These are phyloP conservation scores for Pseudozyma pruni DNA, from an alignment of 1,284 basidiomycete genomes.

Conservation along the genomic window DNA sequence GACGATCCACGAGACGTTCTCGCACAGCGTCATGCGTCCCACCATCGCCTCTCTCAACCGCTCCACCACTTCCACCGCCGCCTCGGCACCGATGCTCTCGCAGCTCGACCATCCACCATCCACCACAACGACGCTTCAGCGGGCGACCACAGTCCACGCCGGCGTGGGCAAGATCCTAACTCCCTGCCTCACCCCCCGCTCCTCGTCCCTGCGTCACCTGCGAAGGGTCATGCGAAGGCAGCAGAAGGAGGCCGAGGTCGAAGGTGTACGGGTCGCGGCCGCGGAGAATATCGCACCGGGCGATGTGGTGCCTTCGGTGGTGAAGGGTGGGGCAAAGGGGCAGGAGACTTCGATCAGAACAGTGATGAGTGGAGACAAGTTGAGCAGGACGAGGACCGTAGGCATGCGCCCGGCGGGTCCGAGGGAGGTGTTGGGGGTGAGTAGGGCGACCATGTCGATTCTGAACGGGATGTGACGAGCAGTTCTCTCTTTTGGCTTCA, in stretches of 20 bases:
- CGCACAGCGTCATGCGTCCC: slow-evolving; percentile 34
- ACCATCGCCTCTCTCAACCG: slow-evolving; percentile 33
- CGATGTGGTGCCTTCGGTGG: slow-evolving; percentile 28
- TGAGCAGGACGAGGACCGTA: background rate
- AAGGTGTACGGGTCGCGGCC: slow-evolving; percentile 20
- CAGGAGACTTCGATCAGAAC: slow-evolving; percentile 23
- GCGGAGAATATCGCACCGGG: slow-evolving; percentile 37
- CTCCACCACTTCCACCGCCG: background rate
- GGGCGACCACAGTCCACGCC: slow-evolving; percentile 31
- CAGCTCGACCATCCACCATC: slow-evolving; percentile 22
- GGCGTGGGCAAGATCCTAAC: slow-evolving; percentile 16
- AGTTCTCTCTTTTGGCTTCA: slow-evolving; percentile 1
- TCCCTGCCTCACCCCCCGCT: slow-evolving; percentile 29
- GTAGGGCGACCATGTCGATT: slow-evolving; percentile 7
- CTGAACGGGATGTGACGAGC: slow-evolving; percentile 11
- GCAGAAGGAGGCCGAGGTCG: slow-evolving; percentile 33
- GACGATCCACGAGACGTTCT: slow-evolving; percentile 16
- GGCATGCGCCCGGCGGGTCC: slow-evolving; percentile 15
- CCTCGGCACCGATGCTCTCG: too few species aligned
- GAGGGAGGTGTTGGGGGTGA: slow-evolving; percentile 12
- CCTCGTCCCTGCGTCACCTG: slow-evolving; percentile 40
- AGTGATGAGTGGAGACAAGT: too few species aligned
- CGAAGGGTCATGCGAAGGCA: slow-evolving; percentile 38
- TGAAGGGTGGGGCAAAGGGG: background rate
- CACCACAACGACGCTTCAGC: slow-evolving; percentile 1